Conservation (phyloP, 2,329 filamentous ascomycete species). For the Fusarium clavum region DNA sequence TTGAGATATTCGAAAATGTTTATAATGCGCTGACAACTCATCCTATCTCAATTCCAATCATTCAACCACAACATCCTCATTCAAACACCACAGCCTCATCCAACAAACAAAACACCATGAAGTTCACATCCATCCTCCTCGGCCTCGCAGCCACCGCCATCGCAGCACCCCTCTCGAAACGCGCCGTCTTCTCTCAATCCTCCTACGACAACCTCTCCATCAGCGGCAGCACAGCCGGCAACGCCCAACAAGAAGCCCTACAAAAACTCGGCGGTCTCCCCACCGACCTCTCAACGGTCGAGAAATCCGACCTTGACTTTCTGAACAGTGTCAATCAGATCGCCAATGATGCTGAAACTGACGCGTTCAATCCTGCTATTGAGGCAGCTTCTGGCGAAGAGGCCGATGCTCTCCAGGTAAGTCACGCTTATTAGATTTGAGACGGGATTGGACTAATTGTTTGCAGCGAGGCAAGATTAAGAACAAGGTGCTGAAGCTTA, state of each 20-base stretch:
- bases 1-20: neutral
- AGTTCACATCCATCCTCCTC: conserved; percentile 50
- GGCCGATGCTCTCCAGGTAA: conserved; percentile 61
- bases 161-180: conserved; percentile 47
- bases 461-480: conserved; percentile 65
- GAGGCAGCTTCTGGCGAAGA: conserved; percentile 58
- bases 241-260: conserved; percentile 57
- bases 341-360: conserved; percentile 64
- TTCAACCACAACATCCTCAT: neutral
- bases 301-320: conserved; percentile 60
- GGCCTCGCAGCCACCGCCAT: conserved; percentile 44
- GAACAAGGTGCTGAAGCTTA: conserved; percentile 71
- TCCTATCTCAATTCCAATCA: neutral
- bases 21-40: neutral
- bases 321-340: conserved; percentile 63
- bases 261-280: conserved; percentile 53
- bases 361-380: conserved; percentile 67
- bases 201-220: conserved; percentile 61
- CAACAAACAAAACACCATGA: conserved; percentile 42
- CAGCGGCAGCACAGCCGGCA: conserved; percentile 59
- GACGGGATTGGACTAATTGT: neutral
- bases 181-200: conserved; percentile 50
- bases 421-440: neutral
- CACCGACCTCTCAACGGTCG: conserved; percentile 58
- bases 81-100: too few species aligned